Base-by-base conservation (phyloP, 2,329 filamentous ascomycete genomes). In the Scedosporium aurantiacum region DNA sequence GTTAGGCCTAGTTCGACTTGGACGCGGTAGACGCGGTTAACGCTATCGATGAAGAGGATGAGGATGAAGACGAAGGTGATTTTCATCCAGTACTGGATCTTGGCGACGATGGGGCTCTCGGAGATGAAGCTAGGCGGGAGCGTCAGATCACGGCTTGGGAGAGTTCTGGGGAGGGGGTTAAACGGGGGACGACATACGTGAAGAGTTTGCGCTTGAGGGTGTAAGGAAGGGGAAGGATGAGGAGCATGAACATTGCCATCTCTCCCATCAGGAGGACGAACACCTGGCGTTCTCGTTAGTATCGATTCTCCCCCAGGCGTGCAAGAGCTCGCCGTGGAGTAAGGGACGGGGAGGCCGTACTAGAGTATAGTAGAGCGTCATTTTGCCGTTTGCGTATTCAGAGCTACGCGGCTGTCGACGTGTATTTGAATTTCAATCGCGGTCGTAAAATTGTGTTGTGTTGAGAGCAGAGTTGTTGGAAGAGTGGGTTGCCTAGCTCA, bases 11-110 rank as follows among this genome's bases (percentile, higher is more conserved):
- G 81, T 78, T 99, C 94, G 65, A 94, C 77, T 78, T 97, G 93
- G 61, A 99, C 94, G 65, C 94, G 90, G 76, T 97, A 99, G 70
- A 99, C 94, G 66, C 94, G 90, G 71, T 87, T 87, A 74, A 97
- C 92, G 72, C 91, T 96, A 78, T 99, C 94, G 70, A 97, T 84
- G 78, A 99, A 99, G 66, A 99, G 87, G 66, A 99, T 96, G 63
- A 97, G 81, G 70, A 99, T 97, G 79, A 99, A 99, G 72, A 99
- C 93, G 73, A 99, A 99, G 2, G 91, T 96, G 62, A 99, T 99
- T 83, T 97, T 97, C 78, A 99, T 82, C 70, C 91, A 93, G 79
- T 99, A 97, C 80, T 97, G 93, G 66, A 97, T 74, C 75, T 97
- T 97, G 47, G 92, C 94, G 63, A 99, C 83, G 60, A 86, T 64